Conservation (phyloP, 2,329 filamentous ascomycete species). For the Trichoderma harzianum region DNA sequence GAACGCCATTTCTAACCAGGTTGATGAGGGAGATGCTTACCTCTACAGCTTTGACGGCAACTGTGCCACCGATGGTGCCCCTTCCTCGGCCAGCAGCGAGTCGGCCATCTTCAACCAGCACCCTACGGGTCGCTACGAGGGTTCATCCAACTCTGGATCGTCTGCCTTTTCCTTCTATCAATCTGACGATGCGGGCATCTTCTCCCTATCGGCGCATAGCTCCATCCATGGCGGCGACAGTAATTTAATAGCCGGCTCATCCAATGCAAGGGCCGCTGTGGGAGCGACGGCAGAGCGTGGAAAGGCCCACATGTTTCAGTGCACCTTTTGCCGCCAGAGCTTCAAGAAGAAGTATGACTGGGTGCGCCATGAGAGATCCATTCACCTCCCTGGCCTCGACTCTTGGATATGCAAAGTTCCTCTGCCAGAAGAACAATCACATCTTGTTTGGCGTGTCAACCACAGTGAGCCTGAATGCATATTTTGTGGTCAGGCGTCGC, state of each 20-base stretch:
- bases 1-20: constrained; percentile 26
- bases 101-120: constrained; percentile 25
- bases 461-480: constrained; percentile 41
- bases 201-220: constrained; percentile 23
- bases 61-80: constrained; percentile 28
- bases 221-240: neutral
- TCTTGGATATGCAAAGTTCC: constrained; percentile 50
- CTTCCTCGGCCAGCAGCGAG: constrained; percentile 32
- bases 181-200: constrained; percentile 12
- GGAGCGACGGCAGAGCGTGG: constrained; percentile 18
- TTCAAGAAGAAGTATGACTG: constrained; percentile 42
- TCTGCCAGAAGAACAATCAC: constrained; percentile 33
- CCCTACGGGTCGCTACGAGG: constrained; percentile 20
- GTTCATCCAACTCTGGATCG: constrained; percentile 29
- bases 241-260: constrained; percentile 21
- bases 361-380: constrained; percentile 48
- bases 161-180: constrained; percentile 26
- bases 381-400: constrained; percentile 43
- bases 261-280: constrained; percentile 18
- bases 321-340: constrained; percentile 37
- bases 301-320: constrained; percentile 32
- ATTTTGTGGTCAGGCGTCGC: constrained; percentile 36
- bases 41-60: neutral
- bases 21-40: neutral
- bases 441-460: constrained; percentile 47